Conservation (phyloP, 495 filamentous ascomycete genomes). For the Chaetomium fimeti region DNA sequence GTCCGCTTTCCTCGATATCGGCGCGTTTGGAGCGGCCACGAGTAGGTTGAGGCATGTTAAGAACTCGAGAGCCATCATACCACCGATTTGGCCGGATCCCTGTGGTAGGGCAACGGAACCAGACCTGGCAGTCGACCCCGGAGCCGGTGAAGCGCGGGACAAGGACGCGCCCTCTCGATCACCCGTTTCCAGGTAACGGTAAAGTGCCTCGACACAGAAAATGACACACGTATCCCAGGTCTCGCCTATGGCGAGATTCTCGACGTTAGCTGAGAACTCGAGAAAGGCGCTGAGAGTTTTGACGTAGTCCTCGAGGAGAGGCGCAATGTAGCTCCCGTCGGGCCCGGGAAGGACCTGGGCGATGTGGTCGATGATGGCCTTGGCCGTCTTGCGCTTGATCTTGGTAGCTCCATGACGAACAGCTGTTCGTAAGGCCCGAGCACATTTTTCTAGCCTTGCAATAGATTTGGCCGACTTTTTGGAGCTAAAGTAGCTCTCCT, state of each 20-base stretch:
- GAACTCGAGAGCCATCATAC: conserved; percentile 53
- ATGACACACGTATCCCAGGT: conserved; percentile 67
- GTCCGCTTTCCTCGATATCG: conserved; percentile 58
- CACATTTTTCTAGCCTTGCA: conserved; percentile 65
- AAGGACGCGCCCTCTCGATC: conserved; percentile 35
- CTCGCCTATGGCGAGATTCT: conserved; percentile 61
- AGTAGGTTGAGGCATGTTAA: conserved; percentile 65
- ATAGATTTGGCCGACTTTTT: conserved; percentile 50
- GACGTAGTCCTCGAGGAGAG: conserved; percentile 73
- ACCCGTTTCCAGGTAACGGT: conserved; percentile 41
- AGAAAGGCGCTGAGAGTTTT: conserved; percentile 70
- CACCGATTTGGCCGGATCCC: conserved; percentile 31
- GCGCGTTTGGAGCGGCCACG: conserved; percentile 67
- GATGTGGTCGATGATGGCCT: conserved; percentile 76
- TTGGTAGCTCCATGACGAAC: conserved; percentile 66
- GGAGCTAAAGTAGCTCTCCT: conserved; percentile 56
- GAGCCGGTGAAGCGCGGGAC: conserved; percentile 45
- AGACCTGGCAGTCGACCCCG: conserved; percentile 40
- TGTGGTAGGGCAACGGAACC: conserved; percentile 22
- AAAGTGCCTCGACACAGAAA: conserved; percentile 62
- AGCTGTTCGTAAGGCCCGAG: conserved; percentile 67
- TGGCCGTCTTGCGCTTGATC: conserved; percentile 71
- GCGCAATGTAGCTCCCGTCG: conserved; percentile 64
- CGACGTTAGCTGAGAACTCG: conserved; percentile 70
- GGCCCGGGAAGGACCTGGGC: conserved; percentile 65